Evolutionary conservation across 148 eudicot genomes (phyloP), one percentile per base, ranked within the genome.

Genomic region (Persicaria tinctoria): DNA sequence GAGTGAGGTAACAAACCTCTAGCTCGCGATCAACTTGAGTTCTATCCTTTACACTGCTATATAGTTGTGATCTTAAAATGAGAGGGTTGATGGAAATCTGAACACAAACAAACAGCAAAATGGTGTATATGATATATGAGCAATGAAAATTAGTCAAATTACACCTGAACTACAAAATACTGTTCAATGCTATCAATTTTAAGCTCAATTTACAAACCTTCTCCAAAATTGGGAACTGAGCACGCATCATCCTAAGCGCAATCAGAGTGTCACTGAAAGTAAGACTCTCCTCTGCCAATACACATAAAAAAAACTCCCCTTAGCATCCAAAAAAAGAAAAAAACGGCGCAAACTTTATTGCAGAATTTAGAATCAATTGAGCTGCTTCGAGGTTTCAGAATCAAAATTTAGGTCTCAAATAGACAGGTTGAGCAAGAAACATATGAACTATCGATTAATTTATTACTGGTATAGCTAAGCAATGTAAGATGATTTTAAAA

Each of bases 11-110:
- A 27, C 90, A 81, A 46, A 94, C 98, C 97, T 95, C 98, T 60
- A 95, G 82, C 76, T 95, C 98, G 74, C 96, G 88, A 55, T 95
- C 98, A 76, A 95, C 98, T 77, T 90, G 91, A 71, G 98, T 95
- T 88, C 97, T 84, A 76, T 95, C 93, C 78, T 87, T 90, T 23
- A 95, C 76, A 73, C 97, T 90, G 87, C 98, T 95, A 77, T 92
- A 95, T 51, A 95, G 83, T 79, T 95, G 97, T 50, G 98, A 90
- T 47, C 84, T 89, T 82, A 95, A 70, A 75, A 95, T 73, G 75
- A 95, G 90, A 59, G 97, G 97, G 80, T 85, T 86, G 74, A 85
- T 70, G 0, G 90, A 86, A 76, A 89, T 87, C 98, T 95, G 82
- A 74, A 76, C 70, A 75, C 47, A 79, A 53, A 48, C 51, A 68